phyloP scores from a whole-genome alignment of 192 early-diverging fungal species.

The Mortierella antarctica region DNA sequence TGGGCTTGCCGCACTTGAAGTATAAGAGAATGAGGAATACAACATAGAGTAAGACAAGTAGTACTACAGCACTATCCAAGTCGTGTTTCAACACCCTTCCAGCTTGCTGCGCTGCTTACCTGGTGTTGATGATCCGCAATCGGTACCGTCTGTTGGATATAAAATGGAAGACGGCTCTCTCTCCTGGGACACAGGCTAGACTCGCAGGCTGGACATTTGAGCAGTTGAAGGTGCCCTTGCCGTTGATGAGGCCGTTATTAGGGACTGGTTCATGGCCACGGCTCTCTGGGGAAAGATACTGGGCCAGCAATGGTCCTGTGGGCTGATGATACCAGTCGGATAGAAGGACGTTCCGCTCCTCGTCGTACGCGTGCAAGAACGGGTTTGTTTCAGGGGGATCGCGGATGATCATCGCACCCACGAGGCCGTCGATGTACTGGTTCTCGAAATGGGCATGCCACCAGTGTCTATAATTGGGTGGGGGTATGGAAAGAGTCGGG shows the following conservation, averaged over 20 bases:
- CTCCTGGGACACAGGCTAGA: conserved; percentile 20
- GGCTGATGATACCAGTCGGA: conserved; percentile 60
- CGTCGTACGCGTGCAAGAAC: conserved; percentile 53
- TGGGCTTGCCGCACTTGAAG: conserved; percentile 61
- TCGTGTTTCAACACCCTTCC: no score
- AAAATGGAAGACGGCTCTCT: conserved; percentile 43
- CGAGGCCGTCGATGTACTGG: conserved; percentile 56
- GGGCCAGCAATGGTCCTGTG: conserved; percentile 12
- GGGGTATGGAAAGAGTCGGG: not conserved
- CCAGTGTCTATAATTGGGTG: conserved; percentile 48
- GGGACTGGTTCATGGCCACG: conserved; percentile 39
- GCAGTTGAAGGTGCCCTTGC: conserved; percentile 54
- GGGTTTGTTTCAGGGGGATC: conserved; percentile 50
- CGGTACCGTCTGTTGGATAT: conserved; percentile 58
- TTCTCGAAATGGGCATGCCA: conserved; percentile 58
- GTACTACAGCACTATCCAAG: not conserved
- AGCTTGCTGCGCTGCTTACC: conserved; percentile 23
- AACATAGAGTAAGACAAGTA: not conserved
- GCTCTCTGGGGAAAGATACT: conserved; percentile 18
- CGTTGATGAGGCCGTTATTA: conserved; percentile 65
- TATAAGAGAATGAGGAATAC: not conserved
- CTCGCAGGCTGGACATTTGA: conserved; percentile 26
- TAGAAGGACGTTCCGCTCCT: conserved; percentile 48
- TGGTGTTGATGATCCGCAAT: conserved; percentile 69
- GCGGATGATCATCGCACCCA: conserved; percentile 53